Conservation (phyloP, 768 basidiomycete species). For the Paxillus rubicundulus region DNA sequence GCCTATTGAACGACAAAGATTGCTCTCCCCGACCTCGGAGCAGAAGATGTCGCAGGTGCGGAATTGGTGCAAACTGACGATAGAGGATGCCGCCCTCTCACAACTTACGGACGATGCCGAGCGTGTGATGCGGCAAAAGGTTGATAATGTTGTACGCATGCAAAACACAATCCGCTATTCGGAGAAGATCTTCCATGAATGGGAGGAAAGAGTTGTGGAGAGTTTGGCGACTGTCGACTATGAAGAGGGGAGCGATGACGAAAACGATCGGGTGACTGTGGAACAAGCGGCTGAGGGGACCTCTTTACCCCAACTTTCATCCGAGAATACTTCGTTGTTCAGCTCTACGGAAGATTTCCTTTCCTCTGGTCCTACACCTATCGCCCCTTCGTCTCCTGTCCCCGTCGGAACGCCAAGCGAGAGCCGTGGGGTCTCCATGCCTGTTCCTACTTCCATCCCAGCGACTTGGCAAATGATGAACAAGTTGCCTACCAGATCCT, state of each 20-base stretch:
- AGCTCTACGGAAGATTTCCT: constrained; percentile 26
- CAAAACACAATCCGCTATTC: constrained; percentile 96
- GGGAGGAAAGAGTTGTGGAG: constrained; percentile 85
- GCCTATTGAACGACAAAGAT: constrained; percentile 87
- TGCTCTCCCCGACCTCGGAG: constrained; percentile 88
- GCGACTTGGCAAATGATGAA: constrained; percentile 40
- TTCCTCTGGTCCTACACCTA: constrained; percentile 66
- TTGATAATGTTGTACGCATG: constrained; percentile 92
- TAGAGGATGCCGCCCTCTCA: constrained; percentile 80
- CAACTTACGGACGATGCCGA: constrained; percentile 87
- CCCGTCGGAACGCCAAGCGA: constrained; percentile 19
- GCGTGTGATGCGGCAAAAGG: constrained; percentile 87
- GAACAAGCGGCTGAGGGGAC: constrained; percentile 25
- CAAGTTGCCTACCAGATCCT: constrained; percentile 70
- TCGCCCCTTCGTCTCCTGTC: constrained; percentile 52
- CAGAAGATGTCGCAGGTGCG: constrained; percentile 79
- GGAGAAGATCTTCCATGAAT: constrained; percentile 96
- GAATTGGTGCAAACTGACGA: constrained; percentile 82
- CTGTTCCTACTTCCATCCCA: constrained; percentile 44
- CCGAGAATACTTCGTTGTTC: constrained; percentile 15
- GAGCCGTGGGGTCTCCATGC: constrained; percentile 30
- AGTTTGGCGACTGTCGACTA: constrained; percentile 57
- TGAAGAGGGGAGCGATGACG: constrained; percentile 49
- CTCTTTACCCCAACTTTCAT: constrained; percentile 6
- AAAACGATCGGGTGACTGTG: constrained; percentile 39